phyloP scores from a whole-genome alignment of 116 monocot species.

The Cymodocea nodosa region DNA sequence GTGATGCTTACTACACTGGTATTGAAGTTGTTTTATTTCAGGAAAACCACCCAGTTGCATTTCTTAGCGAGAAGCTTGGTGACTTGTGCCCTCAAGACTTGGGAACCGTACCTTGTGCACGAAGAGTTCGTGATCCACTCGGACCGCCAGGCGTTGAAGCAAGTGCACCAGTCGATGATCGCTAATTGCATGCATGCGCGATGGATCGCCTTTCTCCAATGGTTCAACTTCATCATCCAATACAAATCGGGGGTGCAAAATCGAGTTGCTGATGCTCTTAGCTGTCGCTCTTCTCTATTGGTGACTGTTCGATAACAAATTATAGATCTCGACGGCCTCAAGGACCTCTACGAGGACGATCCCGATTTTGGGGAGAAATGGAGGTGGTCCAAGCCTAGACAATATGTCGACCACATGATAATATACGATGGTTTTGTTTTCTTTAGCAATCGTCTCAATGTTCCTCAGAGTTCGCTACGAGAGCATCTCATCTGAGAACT shows the following conservation, averaged over 20 bases:
- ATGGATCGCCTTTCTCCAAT: neutral
- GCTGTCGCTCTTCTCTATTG: neutral
- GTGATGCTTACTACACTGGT: slow-evolving; percentile 1
- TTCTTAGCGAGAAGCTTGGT: no score
- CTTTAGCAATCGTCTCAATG: neutral
- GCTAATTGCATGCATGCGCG: neutral
- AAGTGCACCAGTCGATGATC: no score
- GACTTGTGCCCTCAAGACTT: slow-evolving; percentile 2
- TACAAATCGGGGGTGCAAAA: neutral
- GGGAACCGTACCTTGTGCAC: neutral
- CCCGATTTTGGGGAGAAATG: neutral
- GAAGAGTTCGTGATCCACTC: neutral
- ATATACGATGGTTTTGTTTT: neutral
- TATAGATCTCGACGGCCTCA: neutral
- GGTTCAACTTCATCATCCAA: neutral
- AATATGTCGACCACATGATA: no score
- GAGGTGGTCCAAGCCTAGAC: neutral
- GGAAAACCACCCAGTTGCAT: no score
- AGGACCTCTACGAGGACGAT: neutral
- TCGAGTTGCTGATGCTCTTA: neutral
- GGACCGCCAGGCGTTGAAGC: slow-evolving; percentile 1
- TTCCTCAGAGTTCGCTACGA: neutral
- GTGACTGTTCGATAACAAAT: neutral
- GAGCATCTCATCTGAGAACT: neutral
- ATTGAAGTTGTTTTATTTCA: no score